Percentiles rank a stretch among this genome's conserved stretches.
phyloP scores from a whole-genome alignment of 768 basidiomycete species.

The Mycena epipterygia region DNA sequence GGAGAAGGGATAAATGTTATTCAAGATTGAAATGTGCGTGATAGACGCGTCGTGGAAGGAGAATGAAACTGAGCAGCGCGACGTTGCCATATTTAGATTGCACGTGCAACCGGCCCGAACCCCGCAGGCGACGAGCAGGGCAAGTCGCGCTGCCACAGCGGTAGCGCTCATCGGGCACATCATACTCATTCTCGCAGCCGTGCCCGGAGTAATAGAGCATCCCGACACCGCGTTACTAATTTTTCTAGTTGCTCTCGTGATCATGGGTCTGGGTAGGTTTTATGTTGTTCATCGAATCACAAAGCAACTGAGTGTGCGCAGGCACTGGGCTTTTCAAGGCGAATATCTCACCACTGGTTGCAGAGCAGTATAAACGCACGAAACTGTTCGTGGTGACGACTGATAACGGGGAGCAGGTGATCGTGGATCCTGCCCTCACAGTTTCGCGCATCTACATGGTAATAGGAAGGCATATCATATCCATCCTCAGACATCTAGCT shows the following conservation, averaged over 20 bases:
- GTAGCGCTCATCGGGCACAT: slow-evolving; percentile 61
- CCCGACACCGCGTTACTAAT: slow-evolving; percentile 60
- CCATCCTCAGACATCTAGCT: slow-evolving; percentile 21
- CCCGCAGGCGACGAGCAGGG: no score
- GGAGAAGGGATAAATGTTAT: no score
- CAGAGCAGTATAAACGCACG: slow-evolving; percentile 78
- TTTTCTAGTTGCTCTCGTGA: slow-evolving; percentile 71
- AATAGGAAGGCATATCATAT: not conserved
- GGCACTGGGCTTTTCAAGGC: slow-evolving; percentile 83
- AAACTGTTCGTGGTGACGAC: slow-evolving; percentile 65
- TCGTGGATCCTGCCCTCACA: slow-evolving; percentile 81
- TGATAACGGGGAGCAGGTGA: slow-evolving; percentile 74
- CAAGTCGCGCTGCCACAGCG: no score
- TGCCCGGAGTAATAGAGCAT: slow-evolving; percentile 76
- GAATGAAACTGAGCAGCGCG: no score
- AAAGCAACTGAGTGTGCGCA: slow-evolving; percentile 33
- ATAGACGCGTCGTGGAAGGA: no score
- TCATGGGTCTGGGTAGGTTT: slow-evolving; percentile 63
- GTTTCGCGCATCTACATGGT: slow-evolving; percentile 83
- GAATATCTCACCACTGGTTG: slow-evolving; percentile 83
- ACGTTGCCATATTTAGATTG: no score
- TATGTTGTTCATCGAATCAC: not conserved
- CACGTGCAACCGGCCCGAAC: no score
- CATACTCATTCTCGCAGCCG: slow-evolving; percentile 27
- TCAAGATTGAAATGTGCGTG: no score